Base-by-base conservation (phyloP, 129 eudicot genomes). In the Oenanthe sinensis region DNA sequence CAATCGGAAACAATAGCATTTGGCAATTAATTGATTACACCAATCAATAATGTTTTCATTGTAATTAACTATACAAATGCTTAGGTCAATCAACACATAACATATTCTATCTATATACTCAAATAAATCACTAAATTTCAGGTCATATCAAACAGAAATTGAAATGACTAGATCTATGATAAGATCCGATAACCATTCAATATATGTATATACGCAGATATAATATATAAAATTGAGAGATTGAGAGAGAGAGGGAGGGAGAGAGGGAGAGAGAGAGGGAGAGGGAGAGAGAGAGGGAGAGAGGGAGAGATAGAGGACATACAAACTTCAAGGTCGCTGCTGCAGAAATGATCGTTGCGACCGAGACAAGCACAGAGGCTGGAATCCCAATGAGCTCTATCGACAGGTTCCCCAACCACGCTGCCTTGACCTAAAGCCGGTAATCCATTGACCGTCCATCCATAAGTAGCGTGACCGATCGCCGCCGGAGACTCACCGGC, bases 301-400 rank as follows among this genome's bases (percentile, higher is more conserved):
- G 28, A 26, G 6, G 44, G 37, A 55, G 75, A 17, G 16, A 47
- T 16, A 12, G 50, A 6, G 22, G 33, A 89, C 98, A 87, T 83
- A 93, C 98, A 94, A 84, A 94, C 98, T 94, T 94, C 98, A 77
- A 94, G 96, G 86, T 94, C 98, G 88, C 96, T 91, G 93, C 97
- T 85, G 79, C 91, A 91, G 87, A 94, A 94, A 7, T 91, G 91
- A 82, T 94, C 98, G 33, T 78, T 88, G 49, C 89, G 88, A 12
- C 98, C 96, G 50, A 94, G 87, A 77, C 98, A 91, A 45, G 94
- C 87, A 46, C 86, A 84, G 74, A 94, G 82, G 5, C 91, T 84
- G 3, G 98, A 85, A 63, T 87, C 87, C 98, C 98, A 94, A 12
- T 80, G 93, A 39, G 88, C 73, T 80, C 93, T 82, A 28, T 77